Evolutionary conservation across 768 basidiomycete species (phyloP).

Genomic region (Psilocybe tampanensis): DNA sequence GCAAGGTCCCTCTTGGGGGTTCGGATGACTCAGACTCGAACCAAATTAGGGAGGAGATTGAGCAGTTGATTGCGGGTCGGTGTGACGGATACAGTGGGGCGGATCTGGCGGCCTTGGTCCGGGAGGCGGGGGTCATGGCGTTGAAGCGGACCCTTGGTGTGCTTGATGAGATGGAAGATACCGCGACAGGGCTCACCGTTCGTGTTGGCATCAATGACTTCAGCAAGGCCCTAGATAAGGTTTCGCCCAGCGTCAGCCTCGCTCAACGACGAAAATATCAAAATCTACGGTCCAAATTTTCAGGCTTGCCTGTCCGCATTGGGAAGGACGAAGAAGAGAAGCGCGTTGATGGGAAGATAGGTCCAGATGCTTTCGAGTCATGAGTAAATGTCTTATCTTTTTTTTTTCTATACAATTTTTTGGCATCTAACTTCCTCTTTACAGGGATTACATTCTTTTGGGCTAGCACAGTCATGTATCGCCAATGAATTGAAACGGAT

Average conservation of each 20-base stretch:
- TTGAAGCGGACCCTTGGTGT: conserved; percentile 69
- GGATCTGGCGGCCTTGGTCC: conserved; percentile 83
- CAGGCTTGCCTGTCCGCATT: conserved; percentile 66
- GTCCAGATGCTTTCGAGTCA: not conserved
- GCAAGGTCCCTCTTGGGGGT: conserved; percentile 66
- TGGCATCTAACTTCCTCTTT: too few relatives aligned
- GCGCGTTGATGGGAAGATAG: conserved; percentile 26
- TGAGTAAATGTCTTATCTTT: not conserved
- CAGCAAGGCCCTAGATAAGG: conserved; percentile 69
- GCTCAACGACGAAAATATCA: conserved; percentile 86
- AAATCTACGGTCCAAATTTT: conserved; percentile 77
- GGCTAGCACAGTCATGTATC: too few relatives aligned
- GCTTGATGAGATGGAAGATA: conserved; percentile 60
- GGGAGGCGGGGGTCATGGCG: conserved; percentile 90
- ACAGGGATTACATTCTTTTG: too few relatives aligned
- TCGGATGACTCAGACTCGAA: conserved; percentile 11
- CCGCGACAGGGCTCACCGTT: conserved; percentile 34
- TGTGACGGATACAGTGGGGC: conserved; percentile 94
- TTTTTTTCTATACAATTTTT: too few relatives aligned
- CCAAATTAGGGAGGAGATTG: conserved; percentile 31
- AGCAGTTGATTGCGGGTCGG: conserved; percentile 52
- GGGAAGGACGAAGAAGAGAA: conserved; percentile 47
- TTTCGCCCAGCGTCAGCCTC: conserved; percentile 82
- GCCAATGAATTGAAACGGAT: too few relatives aligned
- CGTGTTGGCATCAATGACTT: conserved; percentile 73